A percentile compares a stretch with the other conserved stretches of the same genome.
Evolutionary conservation across 1,284 basidiomycete genomes (phyloP).

Genomic region (Sanghuangporus weigelae): DNA sequence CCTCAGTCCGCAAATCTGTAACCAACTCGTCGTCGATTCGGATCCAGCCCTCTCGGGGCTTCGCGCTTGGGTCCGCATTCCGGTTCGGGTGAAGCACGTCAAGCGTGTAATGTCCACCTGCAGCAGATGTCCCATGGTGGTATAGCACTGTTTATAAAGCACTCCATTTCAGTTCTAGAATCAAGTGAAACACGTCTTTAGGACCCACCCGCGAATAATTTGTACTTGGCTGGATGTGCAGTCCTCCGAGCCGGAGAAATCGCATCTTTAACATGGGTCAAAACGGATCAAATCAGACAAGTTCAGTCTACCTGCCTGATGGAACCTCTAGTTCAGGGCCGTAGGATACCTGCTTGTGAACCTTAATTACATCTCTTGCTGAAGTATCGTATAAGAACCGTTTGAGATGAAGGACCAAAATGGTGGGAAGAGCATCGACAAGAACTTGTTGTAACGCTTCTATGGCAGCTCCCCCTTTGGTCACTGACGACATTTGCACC

Average conservation of each 20-base stretch:
- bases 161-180: neutral
- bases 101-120: slow-evolving; percentile 94
- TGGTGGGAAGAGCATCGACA: slow-evolving; percentile 81
- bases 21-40: slow-evolving; percentile 92
- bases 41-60: slow-evolving; percentile 69
- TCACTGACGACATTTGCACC: slow-evolving; percentile 67
- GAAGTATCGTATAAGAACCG: slow-evolving; percentile 85
- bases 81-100: slow-evolving; percentile 82
- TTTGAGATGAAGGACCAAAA: slow-evolving; percentile 91
- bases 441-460: slow-evolving; percentile 88
- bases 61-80: slow-evolving; percentile 37
- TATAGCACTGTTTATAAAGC: slow-evolving; percentile 62
- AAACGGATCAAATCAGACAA: slow-evolving; percentile 4
- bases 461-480: slow-evolving; percentile 54
- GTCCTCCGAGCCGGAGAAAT: slow-evolving; percentile 53
- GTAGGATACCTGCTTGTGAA: slow-evolving; percentile 79
- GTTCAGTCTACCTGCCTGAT: slow-evolving; percentile 40
- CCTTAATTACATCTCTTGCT: slow-evolving; percentile 81
- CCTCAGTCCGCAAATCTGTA: slow-evolving; percentile 70
- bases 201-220: slow-evolving; percentile 78
- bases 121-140: slow-evolving; percentile 89
- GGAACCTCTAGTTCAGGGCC: slow-evolving; percentile 75
- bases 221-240: slow-evolving; percentile 58
- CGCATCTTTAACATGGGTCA: slow-evolving; percentile 44
- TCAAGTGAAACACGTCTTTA: neutral